Evolutionary conservation across 2,329 filamentous ascomycete species (phyloP).

Genomic region (Purpureocillium lavendulum): DNA sequence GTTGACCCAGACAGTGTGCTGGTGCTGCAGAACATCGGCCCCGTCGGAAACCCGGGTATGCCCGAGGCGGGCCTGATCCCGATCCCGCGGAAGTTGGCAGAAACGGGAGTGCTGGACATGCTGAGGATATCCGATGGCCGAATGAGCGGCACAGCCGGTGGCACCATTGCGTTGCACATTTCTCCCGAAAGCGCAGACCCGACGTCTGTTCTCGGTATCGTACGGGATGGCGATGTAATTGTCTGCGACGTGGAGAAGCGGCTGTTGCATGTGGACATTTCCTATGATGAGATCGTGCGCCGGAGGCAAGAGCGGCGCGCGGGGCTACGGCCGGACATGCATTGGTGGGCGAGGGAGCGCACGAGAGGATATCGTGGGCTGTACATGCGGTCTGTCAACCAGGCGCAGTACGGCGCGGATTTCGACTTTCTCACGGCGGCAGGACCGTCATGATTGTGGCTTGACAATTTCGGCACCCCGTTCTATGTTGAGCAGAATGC

Average conservation of each 20-base stretch:
- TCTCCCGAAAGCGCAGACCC: conserved; percentile 74
- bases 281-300: conserved; percentile 55
- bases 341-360: no score
- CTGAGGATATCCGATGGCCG: conserved; percentile 79
- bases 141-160: conserved; percentile 80
- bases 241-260: conserved; percentile 67
- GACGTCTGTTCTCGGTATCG: conserved; percentile 68
- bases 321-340: no score
- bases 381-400: conserved; percentile 51
- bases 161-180: conserved; percentile 84
- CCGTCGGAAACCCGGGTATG: conserved; percentile 87
- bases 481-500: no score
- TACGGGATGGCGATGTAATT: conserved; percentile 68
- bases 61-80: conserved; percentile 65
- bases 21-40: conserved; percentile 81
- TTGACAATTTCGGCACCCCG: no score
- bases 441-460: conserved; percentile 14
- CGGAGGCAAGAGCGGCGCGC: conserved; percentile 8
- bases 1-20: conserved; percentile 55
- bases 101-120: conserved; percentile 68
- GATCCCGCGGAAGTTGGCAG: conserved; percentile 68
- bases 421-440: conserved; percentile 52
- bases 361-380: conserved; percentile 50
- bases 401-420: conserved; percentile 50
- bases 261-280: conserved; percentile 50